phyloP scores from a whole-genome alignment of 352 stramenopile species.

The Phytophthora citricola region DNA sequence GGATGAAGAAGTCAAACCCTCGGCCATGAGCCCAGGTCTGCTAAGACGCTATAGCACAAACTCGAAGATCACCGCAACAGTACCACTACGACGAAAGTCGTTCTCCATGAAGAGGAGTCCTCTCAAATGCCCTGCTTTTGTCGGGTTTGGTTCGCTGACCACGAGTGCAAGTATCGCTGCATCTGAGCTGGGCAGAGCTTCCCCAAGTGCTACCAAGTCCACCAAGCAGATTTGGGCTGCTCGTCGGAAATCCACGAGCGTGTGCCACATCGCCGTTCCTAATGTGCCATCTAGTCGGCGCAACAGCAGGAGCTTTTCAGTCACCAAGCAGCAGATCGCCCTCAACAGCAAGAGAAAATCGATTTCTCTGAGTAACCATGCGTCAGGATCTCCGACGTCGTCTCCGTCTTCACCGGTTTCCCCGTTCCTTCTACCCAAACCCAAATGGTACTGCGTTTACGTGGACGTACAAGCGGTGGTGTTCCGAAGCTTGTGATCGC shows the following conservation, averaged over 20 bases:
- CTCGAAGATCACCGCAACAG: constrained; percentile 42
- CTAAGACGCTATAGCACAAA: constrained; percentile 39
- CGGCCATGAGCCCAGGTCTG: constrained; percentile 1
- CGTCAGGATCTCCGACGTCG: constrained; percentile 9
- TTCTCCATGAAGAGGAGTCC: constrained; percentile 76
- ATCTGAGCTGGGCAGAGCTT: constrained; percentile 7
- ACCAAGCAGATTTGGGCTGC: constrained; percentile 34
- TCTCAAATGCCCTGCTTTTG: constrained; percentile 37
- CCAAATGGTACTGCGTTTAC: constrained; percentile 67
- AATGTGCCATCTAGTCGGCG: constrained; percentile 6
- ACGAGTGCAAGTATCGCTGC: constrained; percentile 5
- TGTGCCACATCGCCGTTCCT: constrained; percentile 27
- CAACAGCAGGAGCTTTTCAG: constrained; percentile 34
- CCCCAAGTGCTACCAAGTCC: constrained; percentile 6
- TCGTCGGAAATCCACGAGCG: constrained; percentile 70
- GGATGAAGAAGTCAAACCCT: constrained; percentile 26
- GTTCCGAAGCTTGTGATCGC: constrained; percentile 68
- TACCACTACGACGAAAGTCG: constrained; percentile 64
- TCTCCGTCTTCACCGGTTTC: constrained; percentile 21
- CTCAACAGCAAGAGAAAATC: constrained; percentile 27
- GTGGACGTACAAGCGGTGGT: constrained; percentile 53
- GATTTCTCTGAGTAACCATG: constrained; percentile 13
- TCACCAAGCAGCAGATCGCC: constrained; percentile 29
- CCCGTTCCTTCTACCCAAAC: constrained; percentile 32
- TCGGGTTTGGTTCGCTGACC: constrained; percentile 2